Conservation (phyloP, 371 early-diverging fungal genomes). For the Mortierella sp. region DNA sequence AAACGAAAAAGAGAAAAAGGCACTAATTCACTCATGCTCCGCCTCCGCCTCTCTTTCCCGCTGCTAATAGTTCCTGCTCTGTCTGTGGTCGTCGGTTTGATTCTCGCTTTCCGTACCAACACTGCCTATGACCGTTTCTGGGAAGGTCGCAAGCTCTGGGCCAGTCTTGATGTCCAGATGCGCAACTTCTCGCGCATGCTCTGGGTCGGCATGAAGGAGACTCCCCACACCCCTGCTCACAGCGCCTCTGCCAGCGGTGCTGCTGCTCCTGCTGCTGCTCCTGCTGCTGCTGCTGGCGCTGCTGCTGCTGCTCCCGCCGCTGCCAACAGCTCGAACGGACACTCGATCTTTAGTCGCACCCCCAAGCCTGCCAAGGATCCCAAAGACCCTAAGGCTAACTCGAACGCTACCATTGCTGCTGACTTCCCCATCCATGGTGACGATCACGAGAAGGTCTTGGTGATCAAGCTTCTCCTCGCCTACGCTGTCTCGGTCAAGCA, state of each 20-base stretch:
- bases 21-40: not conserved
- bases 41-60: not conserved
- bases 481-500: constrained; percentile 73
- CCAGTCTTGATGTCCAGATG: constrained; percentile 58
- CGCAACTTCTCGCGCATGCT: constrained; percentile 66
- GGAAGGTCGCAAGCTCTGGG: constrained; percentile 68
- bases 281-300: not conserved
- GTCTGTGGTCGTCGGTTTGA: constrained; percentile 64
- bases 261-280: not conserved
- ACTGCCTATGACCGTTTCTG: constrained; percentile 71
- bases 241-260: not conserved
- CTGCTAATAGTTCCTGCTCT: constrained; percentile 53
- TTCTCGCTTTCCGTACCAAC: constrained; percentile 73
- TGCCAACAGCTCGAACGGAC: not conserved
- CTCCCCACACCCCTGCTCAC: constrained; percentile 24
- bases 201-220: constrained; percentile 64
- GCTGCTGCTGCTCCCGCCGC: not conserved
- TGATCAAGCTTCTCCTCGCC: constrained; percentile 75
- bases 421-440: not conserved
- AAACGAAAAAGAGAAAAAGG: not conserved
- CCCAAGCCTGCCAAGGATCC: not conserved
- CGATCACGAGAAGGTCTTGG: constrained; percentile 68
- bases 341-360: not conserved
- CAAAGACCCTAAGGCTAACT: not conserved
- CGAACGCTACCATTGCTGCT: not conserved